These are phyloP conservation scores for Lactifluus hygrophoroides DNA, from an alignment of 768 basidiomycete genomes.

Conservation along the genomic window DNA sequence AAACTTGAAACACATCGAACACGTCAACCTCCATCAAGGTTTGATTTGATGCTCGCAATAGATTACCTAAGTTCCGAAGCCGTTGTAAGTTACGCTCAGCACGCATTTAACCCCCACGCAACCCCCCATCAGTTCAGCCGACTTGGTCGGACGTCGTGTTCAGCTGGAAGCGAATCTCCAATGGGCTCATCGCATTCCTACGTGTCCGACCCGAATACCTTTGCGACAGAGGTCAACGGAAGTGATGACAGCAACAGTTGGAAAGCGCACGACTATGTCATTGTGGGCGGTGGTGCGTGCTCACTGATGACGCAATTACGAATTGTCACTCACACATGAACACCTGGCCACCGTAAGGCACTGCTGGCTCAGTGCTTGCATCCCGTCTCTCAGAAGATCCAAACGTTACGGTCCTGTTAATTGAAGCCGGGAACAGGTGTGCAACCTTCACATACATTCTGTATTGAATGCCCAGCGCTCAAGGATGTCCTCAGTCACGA, in stretches of 20 bases:
- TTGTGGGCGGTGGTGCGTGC: slow-evolving; percentile 32
- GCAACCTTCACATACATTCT: not conserved
- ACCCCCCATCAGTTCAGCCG: too few relatives aligned
- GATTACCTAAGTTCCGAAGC: too few relatives aligned
- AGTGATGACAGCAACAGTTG: slow-evolving; percentile 1
- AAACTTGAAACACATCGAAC: too few relatives aligned
- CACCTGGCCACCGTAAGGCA: slow-evolving; percentile 32
- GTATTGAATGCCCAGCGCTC: not conserved
- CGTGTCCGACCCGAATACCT: slow-evolving; percentile 10
- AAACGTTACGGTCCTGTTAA: slow-evolving; percentile 41
- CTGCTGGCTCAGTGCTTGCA: slow-evolving; percentile 54
- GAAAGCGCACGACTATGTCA: slow-evolving; percentile 31
- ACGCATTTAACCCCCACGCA: too few relatives aligned
- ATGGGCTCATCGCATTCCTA: slow-evolving; percentile 19
- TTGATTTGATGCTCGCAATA: too few relatives aligned
- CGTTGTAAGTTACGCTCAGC: too few relatives aligned
- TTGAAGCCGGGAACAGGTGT: slow-evolving; percentile 58
- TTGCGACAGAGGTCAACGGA: slow-evolving; percentile 8
- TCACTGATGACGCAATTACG: not conserved
- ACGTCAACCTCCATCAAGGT: too few relatives aligned
- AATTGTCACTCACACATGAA: not conserved
- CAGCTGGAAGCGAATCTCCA: too few relatives aligned
- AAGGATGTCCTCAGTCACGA: slow-evolving; percentile 3
- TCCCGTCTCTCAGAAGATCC: slow-evolving; percentile 51
- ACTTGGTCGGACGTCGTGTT: too few relatives aligned